Evolutionary conservation across 192 early-diverging fungal genomes (phyloP), one percentile per base, ranked within the genome.

Genomic region (Gorgonomyces haynaldii): DNA sequence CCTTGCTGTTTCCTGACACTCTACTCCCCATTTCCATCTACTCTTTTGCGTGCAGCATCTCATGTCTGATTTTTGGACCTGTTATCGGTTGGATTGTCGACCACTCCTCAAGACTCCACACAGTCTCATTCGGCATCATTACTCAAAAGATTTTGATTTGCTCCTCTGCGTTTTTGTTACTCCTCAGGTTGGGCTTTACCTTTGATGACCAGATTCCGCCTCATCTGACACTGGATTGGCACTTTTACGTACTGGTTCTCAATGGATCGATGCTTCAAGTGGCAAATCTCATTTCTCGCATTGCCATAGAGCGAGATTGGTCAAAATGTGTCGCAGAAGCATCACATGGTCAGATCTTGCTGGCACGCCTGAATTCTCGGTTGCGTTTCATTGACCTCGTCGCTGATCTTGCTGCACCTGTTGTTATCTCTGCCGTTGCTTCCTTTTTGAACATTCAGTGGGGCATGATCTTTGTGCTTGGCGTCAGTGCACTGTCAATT

Each of bases 221-320:
- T 27, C 4, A 29, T 23, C 20, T 13, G 19, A 9, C 24, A 30
- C 13, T 13, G n/a, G 21, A 31, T 30, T n/a, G 22, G 17, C 35
- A 62, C 44, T 58, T 58, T 31, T 41, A 19, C 3, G 15, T 15
- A 12, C 46, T 55, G 5, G 44, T 42, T 17, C 8, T 52, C 1
- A 29, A 47, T 7, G 69, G 69, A 7, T 36, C 57, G 5, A 24
- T 61, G 8, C 52, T 55, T 26, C 37, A 54, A 21, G 37, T 60
- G n/a, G 58, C 57, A 28, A 64, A 61, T 48, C 53, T 60, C 12
- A 56, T 45, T 15, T 46, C 42, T 16, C 49, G 47, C 5, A 67
- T 71, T 35, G 25, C 61, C 0, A 47, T 71, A 25, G 64, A 67
- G 42, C 62, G 58, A 31, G 65, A 64, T 35, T 71, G 69, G 69